Evolutionary conservation across 2,329 filamentous ascomycete species (phyloP), one percentile per base, ranked within the genome.

Genomic region (Sporothrix globosa): DNA sequence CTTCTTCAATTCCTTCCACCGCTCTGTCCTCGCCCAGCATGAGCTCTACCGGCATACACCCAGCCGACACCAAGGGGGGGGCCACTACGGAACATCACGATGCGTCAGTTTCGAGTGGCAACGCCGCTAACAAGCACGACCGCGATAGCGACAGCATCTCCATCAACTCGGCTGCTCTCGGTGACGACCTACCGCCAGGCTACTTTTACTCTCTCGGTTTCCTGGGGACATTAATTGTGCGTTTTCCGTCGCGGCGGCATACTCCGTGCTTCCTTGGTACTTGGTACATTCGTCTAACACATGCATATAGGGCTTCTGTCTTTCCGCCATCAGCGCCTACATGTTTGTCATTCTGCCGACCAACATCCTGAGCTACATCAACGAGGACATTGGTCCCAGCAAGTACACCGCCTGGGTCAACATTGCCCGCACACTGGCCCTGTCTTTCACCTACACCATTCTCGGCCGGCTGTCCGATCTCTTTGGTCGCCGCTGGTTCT

Each of bases 401-500:
- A 72, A 76, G 17, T 79, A 78, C 73, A 77, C 79, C 34, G 72
- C 76, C 1, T 80, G 78, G 78, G 77, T 79, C 56, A 80, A 78
- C 69, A 79, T 81, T 63, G 77, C 78, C 9, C 74, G 78, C 39
- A 81, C 79, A 3, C 74, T 80, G 19, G 74, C 79, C 6, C 71
- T 79, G 13, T 79, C 79, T n/a, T 78, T 79, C 70, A 78, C 77
- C 19, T 79, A 79, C 56, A 79, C 78, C 44, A 60, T 70, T 21
- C 61, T 81, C 60, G 80, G 79, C 5, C 79, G 80, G 52, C 75
- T 81, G 11, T 81, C 79, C 0, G 79, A 81, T 74, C 76, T 81
- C 5, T 81, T 81, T 63, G 79, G 80, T 17, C 77, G 79, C 53
- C 76, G 80, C 41, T 81, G 78, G 78, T 80, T 81, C 73, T 81